Conservation (phyloP, 305 asterid genomes). For the Striga hermonthica region DNA sequence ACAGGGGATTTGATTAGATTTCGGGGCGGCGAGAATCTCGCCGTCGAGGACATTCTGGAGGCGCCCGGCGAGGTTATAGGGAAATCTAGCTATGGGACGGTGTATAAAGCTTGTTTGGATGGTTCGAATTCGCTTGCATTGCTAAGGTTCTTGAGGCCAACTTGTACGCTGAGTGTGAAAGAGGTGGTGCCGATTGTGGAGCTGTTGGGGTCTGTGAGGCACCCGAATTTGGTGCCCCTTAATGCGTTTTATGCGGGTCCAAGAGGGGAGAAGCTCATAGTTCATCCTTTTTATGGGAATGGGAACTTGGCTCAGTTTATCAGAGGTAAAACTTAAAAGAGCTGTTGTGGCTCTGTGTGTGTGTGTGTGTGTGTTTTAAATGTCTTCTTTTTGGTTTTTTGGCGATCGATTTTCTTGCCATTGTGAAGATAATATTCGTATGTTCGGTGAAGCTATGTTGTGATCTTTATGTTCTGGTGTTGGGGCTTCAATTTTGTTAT, state of each 20-base stretch:
- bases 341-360: constrained; percentile 5
- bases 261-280: constrained; percentile 83
- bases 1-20: too few species aligned
- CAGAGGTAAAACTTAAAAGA: constrained; percentile 64
- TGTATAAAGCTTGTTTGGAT: constrained; percentile 49
- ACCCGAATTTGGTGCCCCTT: constrained; percentile 78
- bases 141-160: constrained; percentile 86
- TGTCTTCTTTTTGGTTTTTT: not conserved
- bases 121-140: constrained; percentile 47
- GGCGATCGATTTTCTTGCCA: constrained; percentile 13
- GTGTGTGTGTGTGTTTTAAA: not conserved
- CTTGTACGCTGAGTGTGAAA: constrained; percentile 62
- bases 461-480: not conserved
- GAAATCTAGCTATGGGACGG: too few species aligned
- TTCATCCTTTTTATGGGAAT: constrained; percentile 72
- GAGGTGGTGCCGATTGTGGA: constrained; percentile 64
- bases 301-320: constrained; percentile 74
- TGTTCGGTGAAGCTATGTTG: constrained; percentile 13
- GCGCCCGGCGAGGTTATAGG: too few species aligned
- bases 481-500: not conserved
- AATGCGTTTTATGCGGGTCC: constrained; percentile 84
- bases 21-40: too few species aligned
- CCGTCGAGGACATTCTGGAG: too few species aligned
- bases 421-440: constrained; percentile 10
- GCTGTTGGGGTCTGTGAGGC: constrained; percentile 73